Conservation (phyloP, 768 basidiomycete species). For the Mycena rebaudengoi region DNA sequence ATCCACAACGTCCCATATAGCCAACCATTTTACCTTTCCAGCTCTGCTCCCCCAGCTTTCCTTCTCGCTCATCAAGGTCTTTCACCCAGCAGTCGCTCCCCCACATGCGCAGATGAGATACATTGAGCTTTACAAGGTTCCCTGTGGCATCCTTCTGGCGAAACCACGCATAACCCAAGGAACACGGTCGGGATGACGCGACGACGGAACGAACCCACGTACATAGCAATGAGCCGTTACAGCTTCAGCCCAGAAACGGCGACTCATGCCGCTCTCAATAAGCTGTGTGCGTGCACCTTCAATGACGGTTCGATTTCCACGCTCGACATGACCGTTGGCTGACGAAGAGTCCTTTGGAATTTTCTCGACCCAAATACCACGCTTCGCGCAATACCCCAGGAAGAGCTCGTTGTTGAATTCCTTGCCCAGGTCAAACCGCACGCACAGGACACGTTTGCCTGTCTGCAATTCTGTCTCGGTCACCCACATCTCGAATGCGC, state of each 20-base stretch:
- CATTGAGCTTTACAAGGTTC: slow-evolving; percentile 2
- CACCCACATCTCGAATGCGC: slow-evolving; percentile 21
- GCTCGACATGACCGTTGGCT: slow-evolving; percentile 36
- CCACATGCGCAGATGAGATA: too few relatives aligned
- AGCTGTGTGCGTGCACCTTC: slow-evolving; percentile 20
- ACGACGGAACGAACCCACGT: slow-evolving; percentile 30
- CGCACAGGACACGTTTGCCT: slow-evolving; percentile 8
- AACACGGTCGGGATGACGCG: slow-evolving; percentile 11
- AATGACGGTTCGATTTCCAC: slow-evolving; percentile 25
- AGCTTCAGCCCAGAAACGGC: too few relatives aligned
- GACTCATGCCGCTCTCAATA: not conserved
- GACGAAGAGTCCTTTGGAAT: slow-evolving; percentile 28
- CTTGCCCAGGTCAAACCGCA: slow-evolving; percentile 33
- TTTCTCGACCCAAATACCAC: slow-evolving; percentile 27
- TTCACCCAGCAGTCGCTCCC: slow-evolving; percentile 23
- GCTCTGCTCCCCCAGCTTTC: slow-evolving; percentile 20
- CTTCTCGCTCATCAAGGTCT: slow-evolving; percentile 13
- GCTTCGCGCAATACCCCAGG: slow-evolving; percentile 8
- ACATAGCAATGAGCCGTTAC: slow-evolving; percentile 33
- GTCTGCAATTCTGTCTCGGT: slow-evolving; percentile 25
- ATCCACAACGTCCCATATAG: slow-evolving; percentile 25
- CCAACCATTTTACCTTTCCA: slow-evolving; percentile 25
- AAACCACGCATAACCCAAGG: not conserved
- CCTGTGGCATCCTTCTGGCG: not conserved
- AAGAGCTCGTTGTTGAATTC: slow-evolving; percentile 35